These are phyloP conservation scores for Aspergillus pseudoglaucus DNA, from an alignment of 2,329 filamentous ascomycete species.

Conservation along the genomic window DNA sequence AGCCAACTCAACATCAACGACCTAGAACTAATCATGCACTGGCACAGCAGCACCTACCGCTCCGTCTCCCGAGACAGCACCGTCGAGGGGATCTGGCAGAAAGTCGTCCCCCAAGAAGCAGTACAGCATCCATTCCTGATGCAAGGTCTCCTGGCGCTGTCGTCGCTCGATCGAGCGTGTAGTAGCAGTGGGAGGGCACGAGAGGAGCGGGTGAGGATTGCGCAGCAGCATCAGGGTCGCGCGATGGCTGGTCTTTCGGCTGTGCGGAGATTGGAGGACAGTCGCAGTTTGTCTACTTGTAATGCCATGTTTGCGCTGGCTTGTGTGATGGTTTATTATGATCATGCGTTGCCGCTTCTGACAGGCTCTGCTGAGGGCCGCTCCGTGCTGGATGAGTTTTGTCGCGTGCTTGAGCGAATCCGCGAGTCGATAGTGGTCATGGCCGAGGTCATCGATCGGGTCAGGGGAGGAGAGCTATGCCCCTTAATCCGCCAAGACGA, in stretches of 20 bases:
- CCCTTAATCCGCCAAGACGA: slow-evolving; percentile 19
- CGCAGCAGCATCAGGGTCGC: slow-evolving; percentile 22
- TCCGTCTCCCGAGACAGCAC: slow-evolving; percentile 20
- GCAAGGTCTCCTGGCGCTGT: slow-evolving; percentile 31
- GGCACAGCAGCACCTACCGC: slow-evolving; percentile 28
- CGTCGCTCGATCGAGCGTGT: slow-evolving; percentile 26
- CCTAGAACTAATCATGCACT: slow-evolving; percentile 30
- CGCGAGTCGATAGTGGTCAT: slow-evolving; percentile 25
- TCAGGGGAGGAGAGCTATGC: slow-evolving; percentile 20
- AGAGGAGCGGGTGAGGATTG: slow-evolving; percentile 20
- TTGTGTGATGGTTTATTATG: slow-evolving; percentile 27
- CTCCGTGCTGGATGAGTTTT: slow-evolving; percentile 23
- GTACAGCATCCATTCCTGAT: slow-evolving; percentile 24
- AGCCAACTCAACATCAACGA: slow-evolving; percentile 21
- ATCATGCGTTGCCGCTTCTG: slow-evolving; percentile 25
- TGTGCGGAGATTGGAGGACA: slow-evolving; percentile 16
- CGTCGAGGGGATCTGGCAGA: slow-evolving; percentile 26
- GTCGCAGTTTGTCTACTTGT: slow-evolving; percentile 21
- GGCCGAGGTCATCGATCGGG: slow-evolving; percentile 14
- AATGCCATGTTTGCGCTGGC: slow-evolving; percentile 32
- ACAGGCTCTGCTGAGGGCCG: slow-evolving; percentile 3
- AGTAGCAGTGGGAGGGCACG: slow-evolving; percentile 6
- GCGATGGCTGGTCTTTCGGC: slow-evolving; percentile 9
- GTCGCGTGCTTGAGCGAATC: slow-evolving; percentile 23
- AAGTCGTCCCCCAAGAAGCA: slow-evolving; percentile 23